Conservation (phyloP, 805 yeast species). For the Scheffersomyces coipomensis region DNA sequence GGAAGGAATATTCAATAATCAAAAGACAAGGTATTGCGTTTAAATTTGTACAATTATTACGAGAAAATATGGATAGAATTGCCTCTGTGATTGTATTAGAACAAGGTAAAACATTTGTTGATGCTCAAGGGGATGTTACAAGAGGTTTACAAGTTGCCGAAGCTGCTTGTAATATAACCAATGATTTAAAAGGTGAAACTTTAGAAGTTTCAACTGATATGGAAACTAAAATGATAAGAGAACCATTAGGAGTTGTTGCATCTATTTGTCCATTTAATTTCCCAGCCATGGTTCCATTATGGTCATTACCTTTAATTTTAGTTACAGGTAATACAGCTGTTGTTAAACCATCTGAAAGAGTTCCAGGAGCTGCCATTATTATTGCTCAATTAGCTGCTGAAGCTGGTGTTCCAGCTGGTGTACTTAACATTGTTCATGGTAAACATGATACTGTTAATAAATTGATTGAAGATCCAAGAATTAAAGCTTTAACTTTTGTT, state of each 20-base stretch:
- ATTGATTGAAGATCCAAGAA: conserved; percentile 67
- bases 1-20: conserved; percentile 57
- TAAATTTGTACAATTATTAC: conserved; percentile 62
- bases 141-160: conserved; percentile 80
- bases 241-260: conserved; percentile 73
- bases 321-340: conserved; percentile 73
- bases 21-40: conserved; percentile 72
- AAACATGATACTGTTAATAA: conserved; percentile 70
- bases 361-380: conserved; percentile 78
- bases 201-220: conserved; percentile 70
- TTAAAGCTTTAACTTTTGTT: conserved; percentile 75
- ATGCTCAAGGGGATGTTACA: conserved; percentile 71
- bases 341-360: conserved; percentile 64
- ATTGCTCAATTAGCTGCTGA: conserved; percentile 68
- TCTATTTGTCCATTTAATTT: conserved; percentile 80
- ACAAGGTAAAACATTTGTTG: conserved; percentile 70
- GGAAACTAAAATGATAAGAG: conserved; percentile 77
- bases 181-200: conserved; percentile 60
- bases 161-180: conserved; percentile 64
- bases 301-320: conserved; percentile 62
- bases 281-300: conserved; percentile 80
- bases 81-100: conserved; percentile 54
- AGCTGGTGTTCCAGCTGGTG: conserved; percentile 78
- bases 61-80: conserved; percentile 64
- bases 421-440: conserved; percentile 71